Evolutionary conservation across 805 yeast species (phyloP).

Genomic region (Clavispora phyllophila): DNA sequence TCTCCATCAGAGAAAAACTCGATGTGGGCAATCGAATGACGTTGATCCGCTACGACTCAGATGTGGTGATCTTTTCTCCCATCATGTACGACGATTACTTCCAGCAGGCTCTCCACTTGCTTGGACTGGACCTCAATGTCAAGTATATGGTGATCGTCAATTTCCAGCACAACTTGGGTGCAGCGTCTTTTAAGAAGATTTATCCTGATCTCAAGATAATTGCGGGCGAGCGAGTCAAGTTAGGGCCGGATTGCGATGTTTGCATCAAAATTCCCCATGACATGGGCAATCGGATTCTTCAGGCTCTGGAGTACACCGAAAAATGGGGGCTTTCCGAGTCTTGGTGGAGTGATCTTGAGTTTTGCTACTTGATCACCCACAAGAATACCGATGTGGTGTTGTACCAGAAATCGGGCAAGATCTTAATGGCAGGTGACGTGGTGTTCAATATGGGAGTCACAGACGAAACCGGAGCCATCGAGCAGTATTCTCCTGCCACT

Average conservation of each 20-base stretch:
- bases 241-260: neutral
- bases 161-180: slow-evolving; percentile 11
- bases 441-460: slow-evolving; percentile 9
- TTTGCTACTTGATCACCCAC: slow-evolving; percentile 9
- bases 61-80: slow-evolving; percentile 11
- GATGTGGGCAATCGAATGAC: slow-evolving; percentile 6
- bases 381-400: slow-evolving; percentile 13
- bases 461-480: slow-evolving; percentile 5
- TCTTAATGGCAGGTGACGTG: slow-evolving; percentile 11
- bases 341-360: slow-evolving; percentile 7
- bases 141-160: slow-evolving; percentile 12
- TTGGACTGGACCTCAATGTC: slow-evolving; percentile 7
- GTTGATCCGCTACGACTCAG: slow-evolving; percentile 1
- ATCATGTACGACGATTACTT: slow-evolving; percentile 12
- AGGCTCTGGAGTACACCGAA: slow-evolving; percentile 1
- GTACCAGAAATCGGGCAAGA: slow-evolving; percentile 8
- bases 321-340: slow-evolving; percentile 5
- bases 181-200: slow-evolving; percentile 4
- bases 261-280: slow-evolving; percentile 2
- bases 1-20: neutral
- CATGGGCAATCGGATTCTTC: slow-evolving; percentile 6
- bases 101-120: slow-evolving; percentile 8
- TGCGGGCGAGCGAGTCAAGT: slow-evolving; percentile 5
- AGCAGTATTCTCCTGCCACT: slow-evolving; percentile 13
- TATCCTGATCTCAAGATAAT: slow-evolving; percentile 13